Percentiles rank a stretch among this genome's conserved stretches.
Evolutionary conservation across 306 rosid genomes (phyloP).

Genomic region (Acacia crassicarpa): DNA sequence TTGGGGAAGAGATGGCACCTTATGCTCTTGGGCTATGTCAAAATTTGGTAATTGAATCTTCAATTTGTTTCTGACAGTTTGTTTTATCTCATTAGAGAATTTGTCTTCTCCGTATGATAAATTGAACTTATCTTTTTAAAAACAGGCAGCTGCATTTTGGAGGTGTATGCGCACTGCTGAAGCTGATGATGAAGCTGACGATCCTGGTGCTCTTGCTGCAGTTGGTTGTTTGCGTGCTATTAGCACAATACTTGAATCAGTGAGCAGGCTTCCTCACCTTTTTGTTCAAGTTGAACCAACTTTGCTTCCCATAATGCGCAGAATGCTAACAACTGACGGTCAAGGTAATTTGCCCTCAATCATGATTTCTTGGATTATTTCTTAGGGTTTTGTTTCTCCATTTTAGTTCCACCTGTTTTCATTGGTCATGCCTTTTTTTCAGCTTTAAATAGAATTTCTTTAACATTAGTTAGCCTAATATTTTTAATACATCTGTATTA

Average conservation of each 20-base stretch:
- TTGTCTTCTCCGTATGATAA: not conserved
- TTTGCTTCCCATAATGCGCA: conserved; percentile 88
- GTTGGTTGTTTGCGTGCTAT: conserved; percentile 98
- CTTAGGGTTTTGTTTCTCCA: not conserved
- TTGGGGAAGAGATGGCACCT: conserved; percentile 99
- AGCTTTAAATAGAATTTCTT: not conserved
- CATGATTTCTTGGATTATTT: not conserved
- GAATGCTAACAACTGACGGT: conserved; percentile 94
- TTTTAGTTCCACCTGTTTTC: too few species aligned
- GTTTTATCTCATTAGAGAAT: not conserved
- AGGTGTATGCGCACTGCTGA: conserved; percentile 92
- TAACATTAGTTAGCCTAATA: not conserved
- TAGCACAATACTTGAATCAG: conserved; percentile 94
- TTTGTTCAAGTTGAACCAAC: conserved; percentile 88
- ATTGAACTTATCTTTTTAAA: not conserved
- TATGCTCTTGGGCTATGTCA: conserved; percentile 95
- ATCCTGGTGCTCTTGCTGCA: conserved; percentile 96
- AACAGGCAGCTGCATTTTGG: conserved; percentile 94
- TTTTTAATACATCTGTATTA: not conserved
- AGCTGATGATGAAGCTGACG: conserved; percentile 91
- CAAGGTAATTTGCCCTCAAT: conserved; percentile 54
- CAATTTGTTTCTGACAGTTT: not conserved
- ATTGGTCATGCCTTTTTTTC: not conserved
- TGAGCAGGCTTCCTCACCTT: conserved; percentile 94
- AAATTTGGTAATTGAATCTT: conserved; percentile 65